Base-by-base conservation (phyloP, 1,284 basidiomycete genomes). In the Moesziomyces sp. region DNA sequence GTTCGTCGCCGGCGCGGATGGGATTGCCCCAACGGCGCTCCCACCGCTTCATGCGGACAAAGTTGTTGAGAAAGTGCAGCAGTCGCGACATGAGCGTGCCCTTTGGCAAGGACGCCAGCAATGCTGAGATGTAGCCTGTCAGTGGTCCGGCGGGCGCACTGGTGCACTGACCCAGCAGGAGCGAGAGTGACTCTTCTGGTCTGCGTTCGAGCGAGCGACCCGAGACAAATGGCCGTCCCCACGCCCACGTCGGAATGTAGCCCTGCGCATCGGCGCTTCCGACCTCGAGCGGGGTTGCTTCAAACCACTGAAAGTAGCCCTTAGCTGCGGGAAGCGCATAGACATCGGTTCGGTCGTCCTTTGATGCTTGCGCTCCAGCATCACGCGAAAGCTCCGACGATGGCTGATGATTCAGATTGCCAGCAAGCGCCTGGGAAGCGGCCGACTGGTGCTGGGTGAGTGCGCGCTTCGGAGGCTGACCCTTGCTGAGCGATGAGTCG, bases 231-330 rank as follows among this genome's bases (percentile, higher is more conserved):
- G 76, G 64, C 23, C 84, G 60, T 0, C 84, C 83, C 61, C 81
- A 85, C 0, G 74, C 68, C 83, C 83, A 85, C 3, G 82, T 83
- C 16, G 84, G 84, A 9, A 84, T 79, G 74, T 81, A 85, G 10
- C 80, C 83, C 42, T 83, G 74, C 13, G 79, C 76, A 47, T 83
- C 82, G 48, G 80, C 75, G 26, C 74, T 77, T 3, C 84, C 84
- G 4, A 84, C 69, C 60, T 84, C 84, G 38, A 84, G 70, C 0
- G 84, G 84, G 5, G 77, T 75, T 26, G 80, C 73, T 58, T 84
- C 84, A 51, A 81, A 84, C 84, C 84, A 85, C 46, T 85, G 83
- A 56, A 77, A 82, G 45, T 66, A 67, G n/a, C 63, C 61, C 21
- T 54, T 61, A 13, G 54, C 52, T 1, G 46, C 57, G 2, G 65